These are phyloP conservation scores for Paecilomyces sp. DNA, from an alignment of 2,329 filamentous ascomycete species.

Conservation along the genomic window DNA sequence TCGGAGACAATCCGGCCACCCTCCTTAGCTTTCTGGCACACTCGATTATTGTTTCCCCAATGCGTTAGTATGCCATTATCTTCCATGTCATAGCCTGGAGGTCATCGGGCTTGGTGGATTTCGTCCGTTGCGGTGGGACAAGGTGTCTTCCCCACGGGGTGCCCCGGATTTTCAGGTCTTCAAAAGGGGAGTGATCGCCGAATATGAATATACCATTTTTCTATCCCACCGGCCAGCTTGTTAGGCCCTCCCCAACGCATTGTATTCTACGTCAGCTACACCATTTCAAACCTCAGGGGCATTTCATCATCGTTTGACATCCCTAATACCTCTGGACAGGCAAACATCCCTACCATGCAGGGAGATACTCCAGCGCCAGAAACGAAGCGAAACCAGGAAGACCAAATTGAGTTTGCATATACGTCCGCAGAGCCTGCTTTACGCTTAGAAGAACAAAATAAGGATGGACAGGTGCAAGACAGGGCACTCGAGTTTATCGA, in stretches of 20 bases:
- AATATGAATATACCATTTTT: background rate
- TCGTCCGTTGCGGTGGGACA: constrained; percentile 8
- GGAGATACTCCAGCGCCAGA: too few relatives aligned
- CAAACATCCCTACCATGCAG: background rate
- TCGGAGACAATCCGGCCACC: background rate
- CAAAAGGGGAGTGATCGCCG: background rate
- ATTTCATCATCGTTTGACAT: background rate
- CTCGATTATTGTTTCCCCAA: background rate
- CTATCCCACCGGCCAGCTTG: background rate
- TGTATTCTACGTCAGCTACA: background rate
- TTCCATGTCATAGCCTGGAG: background rate
- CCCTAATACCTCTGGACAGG: background rate
- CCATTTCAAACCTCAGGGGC: background rate
- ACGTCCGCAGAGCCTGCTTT: background rate
- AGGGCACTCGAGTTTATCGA: constrained; percentile 46
- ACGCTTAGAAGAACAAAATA: background rate
- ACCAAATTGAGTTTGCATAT: background rate
- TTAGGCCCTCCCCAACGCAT: background rate
- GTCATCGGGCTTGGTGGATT: constrained; percentile 6
- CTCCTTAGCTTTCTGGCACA: background rate
- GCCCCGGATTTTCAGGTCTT: constrained; percentile 1
- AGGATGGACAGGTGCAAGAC: constrained; percentile 20
- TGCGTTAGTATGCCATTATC: background rate
- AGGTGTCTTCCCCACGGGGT: constrained; percentile 18
- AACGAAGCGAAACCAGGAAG: background rate